phyloP scores from a whole-genome alignment of 306 rosid genomes.

The Vigna trinervia region DNA sequence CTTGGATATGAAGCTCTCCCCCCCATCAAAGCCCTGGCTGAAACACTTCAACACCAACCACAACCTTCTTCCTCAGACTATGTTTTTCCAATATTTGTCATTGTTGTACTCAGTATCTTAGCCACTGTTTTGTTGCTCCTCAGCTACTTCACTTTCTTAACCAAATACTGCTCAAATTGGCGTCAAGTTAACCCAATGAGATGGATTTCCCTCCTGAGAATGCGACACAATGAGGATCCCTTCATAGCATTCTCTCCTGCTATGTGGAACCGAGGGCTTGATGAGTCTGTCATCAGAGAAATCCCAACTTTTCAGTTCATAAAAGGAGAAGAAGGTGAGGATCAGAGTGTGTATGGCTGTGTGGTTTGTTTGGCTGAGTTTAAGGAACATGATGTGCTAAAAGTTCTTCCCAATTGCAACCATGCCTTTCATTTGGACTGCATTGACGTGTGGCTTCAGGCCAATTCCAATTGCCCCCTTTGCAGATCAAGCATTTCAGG shows the following conservation, averaged over 20 bases:
- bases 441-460: constrained; percentile 67
- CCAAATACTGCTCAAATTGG: constrained; percentile 60
- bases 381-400: constrained; percentile 54
- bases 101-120: constrained; percentile 55
- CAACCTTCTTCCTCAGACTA: constrained; percentile 51
- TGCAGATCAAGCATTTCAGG: constrained; percentile 65
- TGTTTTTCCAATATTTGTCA: constrained; percentile 61
- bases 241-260: constrained; percentile 65
- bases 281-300: constrained; percentile 60
- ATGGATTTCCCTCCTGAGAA: constrained; percentile 49
- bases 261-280: constrained; percentile 62
- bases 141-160: constrained; percentile 58
- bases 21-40: constrained; percentile 47
- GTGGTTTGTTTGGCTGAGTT: constrained; percentile 68
- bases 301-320: constrained; percentile 65
- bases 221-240: constrained; percentile 55
- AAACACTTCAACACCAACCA: constrained; percentile 31
- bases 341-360: constrained; percentile 52
- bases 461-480: constrained; percentile 67
- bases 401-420: constrained; percentile 61
- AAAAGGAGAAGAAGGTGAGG: constrained; percentile 45
- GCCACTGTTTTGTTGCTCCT: constrained; percentile 61
- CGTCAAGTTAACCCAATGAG: constrained; percentile 54
- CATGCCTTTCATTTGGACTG: constrained; percentile 75
- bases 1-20: constrained; percentile 53